Base-by-base conservation (phyloP, 257 asterid genomes). In the Petrea volubilis region DNA sequence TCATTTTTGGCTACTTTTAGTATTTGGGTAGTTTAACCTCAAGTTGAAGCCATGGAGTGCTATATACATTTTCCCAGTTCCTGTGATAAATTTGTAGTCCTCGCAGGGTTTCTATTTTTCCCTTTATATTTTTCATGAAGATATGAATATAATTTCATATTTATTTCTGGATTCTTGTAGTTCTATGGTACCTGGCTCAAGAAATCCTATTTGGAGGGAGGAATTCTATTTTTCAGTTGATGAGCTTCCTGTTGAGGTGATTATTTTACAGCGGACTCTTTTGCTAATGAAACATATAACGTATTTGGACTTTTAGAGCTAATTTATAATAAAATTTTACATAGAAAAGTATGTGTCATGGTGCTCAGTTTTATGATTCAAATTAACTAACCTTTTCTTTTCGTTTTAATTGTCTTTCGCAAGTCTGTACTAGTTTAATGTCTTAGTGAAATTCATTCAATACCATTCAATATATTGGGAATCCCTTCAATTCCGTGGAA, bases 121-220 rank as follows among this genome's bases (percentile, higher is more conserved):
- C 68, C 25, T 51, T 44, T 51, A 24, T 59, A 15, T 17, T 14
- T 0, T 78, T 56, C 53, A 34, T 78, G 69, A 63, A 61, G 21
- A 28, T 64, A 70, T 47, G 27, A 49, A 43, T 59, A 31, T 12
- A 47, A 23, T 14, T 71, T 52, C 40, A 60, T 50, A 55, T 27
- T 46, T 61, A 53, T 31, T 64, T 60, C 72, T 50, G 38, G 73
- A 47, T 66, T 79, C 66, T 68, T 84, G 83, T 77, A 94, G 99
- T 82, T 94, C 99, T 75, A 88, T 94, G 97, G 90, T 94, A 79
- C 96, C 97, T 76, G 91, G 96, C 78, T 89, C 99, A 71, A 86
- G 98, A 88, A 94, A 94, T 83, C 99, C 99, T 64, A 81, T 88
- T 83, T 94, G 99, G 99, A 92, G 88, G 72, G 99, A 94, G 82